Evolutionary conservation across 2,329 filamentous ascomycete species (phyloP).

Genomic region (Aspergillus pseudotamarii): DNA sequence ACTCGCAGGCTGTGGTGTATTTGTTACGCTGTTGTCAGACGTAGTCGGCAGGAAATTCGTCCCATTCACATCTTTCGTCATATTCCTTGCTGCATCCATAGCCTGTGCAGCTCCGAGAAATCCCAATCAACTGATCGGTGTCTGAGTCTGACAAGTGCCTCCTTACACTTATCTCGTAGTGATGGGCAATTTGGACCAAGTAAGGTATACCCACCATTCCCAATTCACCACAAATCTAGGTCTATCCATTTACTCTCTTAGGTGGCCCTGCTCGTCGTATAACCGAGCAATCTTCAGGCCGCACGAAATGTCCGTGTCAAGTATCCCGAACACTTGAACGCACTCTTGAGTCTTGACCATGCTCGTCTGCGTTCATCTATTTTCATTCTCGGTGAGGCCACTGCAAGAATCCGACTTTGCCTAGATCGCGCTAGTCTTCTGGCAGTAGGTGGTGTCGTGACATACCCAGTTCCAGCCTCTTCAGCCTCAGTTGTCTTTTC

Average conservation of each 20-base stretch:
- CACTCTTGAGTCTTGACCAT: no score
- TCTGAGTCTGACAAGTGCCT: constrained; percentile 5
- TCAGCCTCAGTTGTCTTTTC: no score
- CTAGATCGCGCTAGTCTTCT: no score
- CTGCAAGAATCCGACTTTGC: no score
- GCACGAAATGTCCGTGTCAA: neutral
- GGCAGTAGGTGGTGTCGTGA: no score
- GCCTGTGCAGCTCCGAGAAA: constrained; percentile 10
- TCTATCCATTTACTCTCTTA: no score
- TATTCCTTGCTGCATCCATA: constrained; percentile 13
- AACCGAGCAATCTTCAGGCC: neutral
- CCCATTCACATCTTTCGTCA: neutral
- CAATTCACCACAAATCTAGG: neutral
- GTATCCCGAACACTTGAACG: no score
- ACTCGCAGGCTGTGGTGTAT: neutral
- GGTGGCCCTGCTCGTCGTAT: neutral
- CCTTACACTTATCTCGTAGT: neutral
- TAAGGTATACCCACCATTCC: neutral
- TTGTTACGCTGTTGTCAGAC: neutral
- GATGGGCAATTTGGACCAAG: neutral
- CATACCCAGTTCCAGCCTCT: no score
- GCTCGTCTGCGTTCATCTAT: no score
- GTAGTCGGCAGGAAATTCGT: neutral
- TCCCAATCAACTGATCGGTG: constrained; percentile 11
- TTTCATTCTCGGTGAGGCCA: no score